Conservation (phyloP, 768 basidiomycete species). For the Paxillus ammoniavirescens region DNA sequence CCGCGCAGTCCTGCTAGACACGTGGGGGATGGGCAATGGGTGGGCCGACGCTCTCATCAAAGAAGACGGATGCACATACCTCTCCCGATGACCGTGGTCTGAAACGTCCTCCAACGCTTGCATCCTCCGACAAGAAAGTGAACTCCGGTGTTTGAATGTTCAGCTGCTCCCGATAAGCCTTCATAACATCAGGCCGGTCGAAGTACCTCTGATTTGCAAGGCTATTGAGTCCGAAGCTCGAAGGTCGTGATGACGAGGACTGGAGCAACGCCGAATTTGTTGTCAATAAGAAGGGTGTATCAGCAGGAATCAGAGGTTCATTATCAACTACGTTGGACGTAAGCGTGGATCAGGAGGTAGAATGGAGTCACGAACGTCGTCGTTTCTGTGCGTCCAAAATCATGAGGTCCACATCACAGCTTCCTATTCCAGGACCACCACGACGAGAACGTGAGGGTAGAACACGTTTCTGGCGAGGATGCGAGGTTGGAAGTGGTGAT, state of each 20-base stretch:
- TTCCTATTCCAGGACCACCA: conserved; percentile 79
- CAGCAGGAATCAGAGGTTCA: conserved; percentile 65
- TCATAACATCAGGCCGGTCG: conserved; percentile 72
- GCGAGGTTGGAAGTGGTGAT: conserved; percentile 32
- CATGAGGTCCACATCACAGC: conserved; percentile 76
- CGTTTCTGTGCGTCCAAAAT: conserved; percentile 79
- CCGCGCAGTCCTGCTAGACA: conserved; percentile 45
- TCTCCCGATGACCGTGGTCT: conserved; percentile 68
- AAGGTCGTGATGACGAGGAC: conserved; percentile 34
- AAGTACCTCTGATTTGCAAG: conserved; percentile 72
- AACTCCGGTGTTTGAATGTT: conserved; percentile 81
- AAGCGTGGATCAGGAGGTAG: conserved; percentile 16
- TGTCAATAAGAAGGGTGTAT: conserved; percentile 68
- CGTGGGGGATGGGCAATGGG: conserved; percentile 1
- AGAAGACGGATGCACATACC: conserved; percentile 44
- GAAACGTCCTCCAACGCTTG: conserved; percentile 64
- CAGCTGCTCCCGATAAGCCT: conserved; percentile 64
- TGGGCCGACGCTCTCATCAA: conserved; percentile 6
- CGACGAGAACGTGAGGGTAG: conserved; percentile 79
- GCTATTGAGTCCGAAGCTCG: conserved; percentile 49
- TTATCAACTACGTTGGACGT: conserved; percentile 53
- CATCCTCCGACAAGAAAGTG: conserved; percentile 43
- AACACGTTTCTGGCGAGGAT: conserved; percentile 69
- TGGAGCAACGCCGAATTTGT: conserved; percentile 59
- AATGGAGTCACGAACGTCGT: conserved; percentile 54